These are phyloP conservation scores for Candida sithepensis DNA, from an alignment of 805 yeast species.

Conservation along the genomic window DNA sequence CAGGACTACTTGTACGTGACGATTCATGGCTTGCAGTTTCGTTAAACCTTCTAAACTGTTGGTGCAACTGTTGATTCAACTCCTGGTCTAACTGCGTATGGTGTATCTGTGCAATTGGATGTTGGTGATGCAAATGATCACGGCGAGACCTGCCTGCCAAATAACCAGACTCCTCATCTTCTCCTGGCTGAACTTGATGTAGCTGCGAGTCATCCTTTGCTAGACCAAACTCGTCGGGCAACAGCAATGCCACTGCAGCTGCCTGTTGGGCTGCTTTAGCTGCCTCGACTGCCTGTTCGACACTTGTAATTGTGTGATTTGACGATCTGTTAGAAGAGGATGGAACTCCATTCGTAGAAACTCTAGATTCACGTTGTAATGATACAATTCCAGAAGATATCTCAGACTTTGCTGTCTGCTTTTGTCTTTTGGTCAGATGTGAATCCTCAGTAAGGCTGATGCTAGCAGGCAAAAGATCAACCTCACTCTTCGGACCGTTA, in stretches of 20 bases:
- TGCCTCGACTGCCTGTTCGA: neutral
- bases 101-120: slow-evolving; percentile 21
- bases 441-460: neutral
- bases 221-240: slow-evolving; percentile 9
- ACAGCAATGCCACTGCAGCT: slow-evolving; percentile 11
- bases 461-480: too few species aligned
- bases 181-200: neutral
- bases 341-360: neutral
- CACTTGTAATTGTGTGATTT: neutral
- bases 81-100: slow-evolving; percentile 18
- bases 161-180: neutral
- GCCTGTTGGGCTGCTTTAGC: neutral
- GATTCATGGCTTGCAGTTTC: neutral
- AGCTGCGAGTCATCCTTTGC: neutral
- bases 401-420: neutral
- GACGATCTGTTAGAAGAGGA: neutral
- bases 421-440: neutral
- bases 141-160: neutral
- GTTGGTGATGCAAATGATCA: neutral
- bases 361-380: neutral
- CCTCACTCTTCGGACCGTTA: too few species aligned
- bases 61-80: slow-evolving; percentile 29
- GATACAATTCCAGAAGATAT: neutral
- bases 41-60: slow-evolving; percentile 20
- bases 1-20: neutral